phyloP scores from a whole-genome alignment of 169 alveolate genomes.

The Eimeria maxima region DNA sequence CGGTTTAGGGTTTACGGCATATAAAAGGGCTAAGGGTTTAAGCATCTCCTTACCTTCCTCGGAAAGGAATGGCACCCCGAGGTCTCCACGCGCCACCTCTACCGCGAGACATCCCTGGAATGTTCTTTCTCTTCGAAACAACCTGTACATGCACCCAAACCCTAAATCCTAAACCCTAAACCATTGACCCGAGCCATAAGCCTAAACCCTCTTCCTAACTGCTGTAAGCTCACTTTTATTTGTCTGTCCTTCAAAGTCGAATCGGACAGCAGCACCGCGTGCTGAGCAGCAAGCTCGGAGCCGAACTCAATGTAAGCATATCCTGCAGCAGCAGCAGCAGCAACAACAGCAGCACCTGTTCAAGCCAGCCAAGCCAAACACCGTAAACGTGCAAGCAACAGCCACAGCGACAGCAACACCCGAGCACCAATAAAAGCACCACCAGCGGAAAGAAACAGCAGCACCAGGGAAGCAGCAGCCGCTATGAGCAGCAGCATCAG shows the following conservation, averaged over 20 bases:
- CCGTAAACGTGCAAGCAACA: neutral
- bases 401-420: neutral
- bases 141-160: slow-evolving; percentile 85
- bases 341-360: neutral
- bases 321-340: slow-evolving; percentile 80
- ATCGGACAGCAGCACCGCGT: slow-evolving; percentile 93
- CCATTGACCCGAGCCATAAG: neutral
- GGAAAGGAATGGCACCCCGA: slow-evolving; percentile 26
- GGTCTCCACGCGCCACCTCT: slow-evolving; percentile 81
- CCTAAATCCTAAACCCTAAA: slow-evolving; percentile 89
- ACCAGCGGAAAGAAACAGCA: neutral
- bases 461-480: neutral
- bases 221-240: slow-evolving; percentile 89
- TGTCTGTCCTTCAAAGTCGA: slow-evolving; percentile 95
- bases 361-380: too few relatives aligned
- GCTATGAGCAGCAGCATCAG: neutral
- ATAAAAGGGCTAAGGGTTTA: neutral
- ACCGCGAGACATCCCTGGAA: slow-evolving; percentile 82
- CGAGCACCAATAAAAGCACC: neutral
- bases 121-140: slow-evolving; percentile 81
- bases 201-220: neutral
- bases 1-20: slow-evolving; percentile 19
- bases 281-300: slow-evolving; percentile 91
- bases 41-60: neutral
- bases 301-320: slow-evolving; percentile 96